Base-by-base conservation (phyloP, 805 yeast species). In the Zygotorulaspora florentina region DNA sequence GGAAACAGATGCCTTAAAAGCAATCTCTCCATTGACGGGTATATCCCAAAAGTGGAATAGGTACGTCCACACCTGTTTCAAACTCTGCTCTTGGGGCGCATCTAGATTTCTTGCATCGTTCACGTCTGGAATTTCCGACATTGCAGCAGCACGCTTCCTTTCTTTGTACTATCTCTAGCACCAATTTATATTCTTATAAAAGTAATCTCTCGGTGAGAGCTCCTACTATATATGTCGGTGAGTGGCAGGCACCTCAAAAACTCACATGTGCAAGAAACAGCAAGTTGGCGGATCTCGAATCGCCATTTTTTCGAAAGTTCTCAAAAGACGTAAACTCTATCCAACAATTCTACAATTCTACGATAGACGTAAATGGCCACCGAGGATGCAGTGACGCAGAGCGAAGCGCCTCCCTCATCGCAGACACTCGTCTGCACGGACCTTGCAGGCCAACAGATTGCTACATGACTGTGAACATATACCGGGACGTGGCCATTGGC, bases 51-150 rank as follows among this genome's bases (percentile, higher is more conserved):
- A 76, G 53, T 77, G 79, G 52, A 85, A 68, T 39, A 80, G 56
- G 55, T 80, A 74, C 40, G 83, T 80, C 89, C 90, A 86, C 3
- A 76, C 73, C 57, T 83, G 87, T 63, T 86, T 86, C 58, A 85
- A 66, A 15, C 74, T 72, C 41, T 74, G 56, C 57, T 85, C 90
- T 61, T 85, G 81, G 18, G 82, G 84, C 1, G 66, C 54, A 3
- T 76, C 71, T 27, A 80, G 59, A 2, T 75, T 69, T 46, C 68
- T 70, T 35, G 71, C 68, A 51, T 77, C 70, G 16, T 35, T 39
- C 34, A 35, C 28, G 36, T 41, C 35, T 16, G n/a, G 36, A 8
- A 13, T 33, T 20, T 7, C 25, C 25, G 25, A 20, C 25, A 20
- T 20, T 7, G 25, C 25, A 20, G 25, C 25, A 20, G 25, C 25